Base-by-base conservation (phyloP, 306 rosid genomes). In the Acacia melanoxylon region DNA sequence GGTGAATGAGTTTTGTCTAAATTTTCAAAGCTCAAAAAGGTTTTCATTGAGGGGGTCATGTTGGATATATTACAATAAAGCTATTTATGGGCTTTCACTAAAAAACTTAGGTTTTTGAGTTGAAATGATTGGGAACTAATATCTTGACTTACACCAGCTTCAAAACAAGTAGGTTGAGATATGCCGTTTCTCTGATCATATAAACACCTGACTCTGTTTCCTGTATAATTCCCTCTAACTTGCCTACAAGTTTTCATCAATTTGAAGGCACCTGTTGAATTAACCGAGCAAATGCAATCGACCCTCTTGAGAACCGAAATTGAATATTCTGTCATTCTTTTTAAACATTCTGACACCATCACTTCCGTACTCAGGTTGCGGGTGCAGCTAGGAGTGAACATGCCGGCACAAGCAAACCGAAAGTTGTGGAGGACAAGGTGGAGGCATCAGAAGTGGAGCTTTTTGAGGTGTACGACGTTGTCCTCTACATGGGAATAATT, bases 321-420 rank as follows among this genome's bases (percentile, higher is more conserved):
- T 31, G 77, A 51, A 52, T 81, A 15, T 29, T 31, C 31, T 58
- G 24, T 54, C 81, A 29, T 29, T 29, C 46, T 41, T 41, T 75
- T 52, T 42, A 58, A 68, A 67, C 65, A 29, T 24, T 35, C 19
- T 35, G 25, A 33, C 25, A 48, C 5, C 4, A 20, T 49, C 7
- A 16, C n/a, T 16, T 16, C 6, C n/a, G 7, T 82, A 13, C 63
- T 56, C 91, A 95, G 99, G 86, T 83, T 95, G 78, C 81, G 94
- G 44, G 99, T 95, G 85, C 99, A 95, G 82, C 67, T 95, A 85
- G 99, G 99, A 63, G 98, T 93, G 33, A 93, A 95, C 90, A 95
- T 95, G 99, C 99, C 99, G 5, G 98, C 99, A 31, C 93, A 86
- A 81, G 98, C 99, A 1, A 78, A 70, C 42, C 80, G 73, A 63